Percentiles rank a stretch among this genome's conserved stretches.
Conservation (phyloP, 1,284 basidiomycete species). For the Moesziomyces aphidis region DNA sequence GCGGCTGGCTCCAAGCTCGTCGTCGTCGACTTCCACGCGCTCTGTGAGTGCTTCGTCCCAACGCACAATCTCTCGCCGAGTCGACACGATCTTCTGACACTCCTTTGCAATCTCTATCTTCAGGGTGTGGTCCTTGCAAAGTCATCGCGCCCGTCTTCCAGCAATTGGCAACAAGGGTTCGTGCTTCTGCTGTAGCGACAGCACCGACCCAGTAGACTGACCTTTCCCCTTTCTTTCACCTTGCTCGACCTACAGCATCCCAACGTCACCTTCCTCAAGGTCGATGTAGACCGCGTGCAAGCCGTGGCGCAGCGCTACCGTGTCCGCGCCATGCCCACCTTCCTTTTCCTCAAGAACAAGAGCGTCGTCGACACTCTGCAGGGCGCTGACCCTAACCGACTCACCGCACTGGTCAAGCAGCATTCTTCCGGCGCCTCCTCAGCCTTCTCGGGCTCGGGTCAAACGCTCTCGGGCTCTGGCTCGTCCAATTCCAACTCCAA, state of each 20-base stretch:
- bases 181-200: background rate
- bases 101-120: background rate
- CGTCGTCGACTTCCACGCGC: constrained; percentile 52
- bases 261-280: constrained; percentile 64
- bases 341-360: constrained; percentile 70
- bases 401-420: constrained; percentile 55
- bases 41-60: constrained; percentile 25
- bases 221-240: constrained; percentile 3
- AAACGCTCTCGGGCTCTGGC: constrained; percentile 42
- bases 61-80: background rate
- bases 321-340: constrained; percentile 71
- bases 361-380: constrained; percentile 62
- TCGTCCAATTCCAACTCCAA: constrained; percentile 26
- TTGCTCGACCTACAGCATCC: constrained; percentile 14
- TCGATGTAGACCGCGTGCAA: constrained; percentile 70
- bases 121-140: constrained; percentile 54
- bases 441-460: constrained; percentile 48
- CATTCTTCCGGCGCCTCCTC: constrained; percentile 53
- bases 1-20: constrained; percentile 45
- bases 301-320: constrained; percentile 69
- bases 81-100: background rate
- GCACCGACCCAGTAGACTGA: background rate
- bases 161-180: constrained; percentile 29
- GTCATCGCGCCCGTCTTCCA: constrained; percentile 43
- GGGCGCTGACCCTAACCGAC: constrained; percentile 55